These are phyloP conservation scores for Eimeria brunetti DNA, from an alignment of 169 alveolate genomes.

Conservation along the genomic window DNA sequence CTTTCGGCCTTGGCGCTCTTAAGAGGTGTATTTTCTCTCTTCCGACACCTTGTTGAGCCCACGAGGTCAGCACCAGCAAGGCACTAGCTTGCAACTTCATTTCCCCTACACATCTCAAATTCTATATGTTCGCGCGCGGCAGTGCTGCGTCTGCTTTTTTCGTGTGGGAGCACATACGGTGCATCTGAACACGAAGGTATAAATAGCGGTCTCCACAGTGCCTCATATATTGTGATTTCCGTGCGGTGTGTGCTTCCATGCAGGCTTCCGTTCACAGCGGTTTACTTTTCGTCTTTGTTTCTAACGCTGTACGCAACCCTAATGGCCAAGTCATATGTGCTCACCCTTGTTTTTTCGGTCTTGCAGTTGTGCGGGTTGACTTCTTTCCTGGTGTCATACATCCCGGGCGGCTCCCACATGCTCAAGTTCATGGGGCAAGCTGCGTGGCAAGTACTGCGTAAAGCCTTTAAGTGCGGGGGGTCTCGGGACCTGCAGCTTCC, in stretches of 20 bases:
- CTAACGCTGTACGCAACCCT: slow-evolving; percentile 85
- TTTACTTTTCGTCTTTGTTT: slow-evolving; percentile 81
- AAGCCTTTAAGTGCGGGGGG: slow-evolving; percentile 76
- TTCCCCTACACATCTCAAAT: neutral
- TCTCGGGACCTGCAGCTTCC: slow-evolving; percentile 79
- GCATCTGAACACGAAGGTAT: neutral
- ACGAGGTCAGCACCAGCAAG: slow-evolving; percentile 39
- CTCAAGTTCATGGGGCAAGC: slow-evolving; percentile 80
- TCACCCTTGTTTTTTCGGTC: slow-evolving; percentile 85
- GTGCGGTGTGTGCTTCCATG: neutral
- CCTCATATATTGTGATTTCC: neutral
- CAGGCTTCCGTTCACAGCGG: slow-evolving; percentile 86
- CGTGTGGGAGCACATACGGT: neutral
- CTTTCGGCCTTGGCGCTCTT: slow-evolving; percentile 71
- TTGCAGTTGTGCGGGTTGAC: slow-evolving; percentile 83
- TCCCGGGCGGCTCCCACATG: slow-evolving; percentile 86
- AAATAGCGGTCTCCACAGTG: neutral
- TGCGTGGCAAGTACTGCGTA: slow-evolving; percentile 75
- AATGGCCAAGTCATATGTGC: slow-evolving; percentile 83
- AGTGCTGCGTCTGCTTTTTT: neutral
- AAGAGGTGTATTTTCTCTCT: slow-evolving; percentile 74
- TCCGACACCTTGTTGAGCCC: slow-evolving; percentile 71
- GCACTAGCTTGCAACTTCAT: neutral
- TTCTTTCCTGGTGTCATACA: slow-evolving; percentile 85
- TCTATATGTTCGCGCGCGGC: neutral